Base-by-base conservation (phyloP, 139 green algal genomes). In the Chlorella sp. region DNA sequence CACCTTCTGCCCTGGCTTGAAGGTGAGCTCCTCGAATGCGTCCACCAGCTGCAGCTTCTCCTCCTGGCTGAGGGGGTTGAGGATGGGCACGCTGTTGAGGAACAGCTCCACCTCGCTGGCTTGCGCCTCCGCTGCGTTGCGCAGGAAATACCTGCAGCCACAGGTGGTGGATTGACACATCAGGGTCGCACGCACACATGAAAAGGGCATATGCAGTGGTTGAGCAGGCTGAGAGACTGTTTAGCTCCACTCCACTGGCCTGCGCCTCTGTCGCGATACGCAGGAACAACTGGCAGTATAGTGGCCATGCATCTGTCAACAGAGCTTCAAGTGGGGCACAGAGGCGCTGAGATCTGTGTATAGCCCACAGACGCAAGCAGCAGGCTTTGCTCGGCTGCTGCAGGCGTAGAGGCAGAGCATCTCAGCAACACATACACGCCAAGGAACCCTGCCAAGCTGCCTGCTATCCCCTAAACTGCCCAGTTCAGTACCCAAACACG, bases 61-160 rank as follows among this genome's bases (percentile, higher is more conserved):
- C 30, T 95, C 89, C 2, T 84, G 80, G 1, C 80, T 88, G 33
- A 97, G 82, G 6, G 85, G 82, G 10, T 81, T 77, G 35, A 97
- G 82, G 63, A 96, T 90, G 23, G 88, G 89, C 31, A 97, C 92
- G 31, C 77, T 89, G 87, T 97, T 97, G 23, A 98, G 74, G 74
- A 97, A 96, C 20, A 97, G 80, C 85, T 97, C 91, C 36, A 95
- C 77, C 78, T 96, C 85, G 0, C 71, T 80, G 0, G 79, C 85
- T 49, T 90, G 83, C 10, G 69, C 84, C 75, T 93, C 85, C 33
- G 88, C 75, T 36, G 74, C 75, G 73, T 93, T 86, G 5, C 84
- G 83, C 42, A 94, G 80, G 77, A 90, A 91, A 60, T 92, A 86
- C 77, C n/a, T n/a, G n/a, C n/a, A n/a, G n/a, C n/a, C n/a, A n/a